A percentile compares a stretch with the other conserved stretches of the same genome.
Evolutionary conservation across 2,329 filamentous ascomycete species (phyloP).

Genomic region (Aspergillus novoparasiticus): DNA sequence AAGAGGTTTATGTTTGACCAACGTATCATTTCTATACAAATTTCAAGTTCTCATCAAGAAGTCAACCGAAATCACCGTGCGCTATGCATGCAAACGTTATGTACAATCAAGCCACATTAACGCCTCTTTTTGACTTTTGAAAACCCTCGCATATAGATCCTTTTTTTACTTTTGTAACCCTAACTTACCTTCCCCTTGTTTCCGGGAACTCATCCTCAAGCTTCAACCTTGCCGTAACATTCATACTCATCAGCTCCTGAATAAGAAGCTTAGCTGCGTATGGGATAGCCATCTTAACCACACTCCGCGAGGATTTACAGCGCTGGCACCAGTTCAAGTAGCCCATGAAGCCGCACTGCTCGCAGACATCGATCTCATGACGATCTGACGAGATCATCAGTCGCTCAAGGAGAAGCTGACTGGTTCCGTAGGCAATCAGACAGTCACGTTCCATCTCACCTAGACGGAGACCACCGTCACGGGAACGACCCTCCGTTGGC

Average conservation of each 20-base stretch:
- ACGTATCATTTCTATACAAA: neutral
- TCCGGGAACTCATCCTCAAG: conserved; percentile 89
- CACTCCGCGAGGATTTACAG: conserved; percentile 80
- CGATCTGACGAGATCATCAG: conserved; percentile 94
- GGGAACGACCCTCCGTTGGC: conserved; percentile 90
- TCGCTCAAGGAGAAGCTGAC: conserved; percentile 86
- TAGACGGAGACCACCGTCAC: conserved; percentile 87
- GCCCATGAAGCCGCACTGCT: conserved; percentile 90
- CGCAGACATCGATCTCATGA: conserved; percentile 90
- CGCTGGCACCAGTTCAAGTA: conserved; percentile 94
- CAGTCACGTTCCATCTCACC: conserved; percentile 99
- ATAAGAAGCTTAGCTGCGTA: conserved; percentile 96
- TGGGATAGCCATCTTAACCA: conserved; percentile 93
- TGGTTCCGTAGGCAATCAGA: conserved; percentile 93
- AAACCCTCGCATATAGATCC: neutral
- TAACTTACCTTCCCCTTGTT: conserved; percentile 36
- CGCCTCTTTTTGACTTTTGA: conserved; percentile 5
- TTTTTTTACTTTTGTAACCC: neutral
- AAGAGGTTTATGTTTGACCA: neutral
- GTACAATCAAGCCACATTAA: conserved; percentile 12
- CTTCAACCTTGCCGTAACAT: conserved; percentile 89
- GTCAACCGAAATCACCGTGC: conserved; percentile 18
- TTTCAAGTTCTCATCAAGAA: neutral
- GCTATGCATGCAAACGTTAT: conserved; percentile 28
- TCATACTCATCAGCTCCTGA: conserved; percentile 97